Evolutionary conservation across 768 basidiomycete genomes (phyloP), one percentile per base, ranked within the genome.

Genomic region (Chalciporus sphaerocephalus): DNA sequence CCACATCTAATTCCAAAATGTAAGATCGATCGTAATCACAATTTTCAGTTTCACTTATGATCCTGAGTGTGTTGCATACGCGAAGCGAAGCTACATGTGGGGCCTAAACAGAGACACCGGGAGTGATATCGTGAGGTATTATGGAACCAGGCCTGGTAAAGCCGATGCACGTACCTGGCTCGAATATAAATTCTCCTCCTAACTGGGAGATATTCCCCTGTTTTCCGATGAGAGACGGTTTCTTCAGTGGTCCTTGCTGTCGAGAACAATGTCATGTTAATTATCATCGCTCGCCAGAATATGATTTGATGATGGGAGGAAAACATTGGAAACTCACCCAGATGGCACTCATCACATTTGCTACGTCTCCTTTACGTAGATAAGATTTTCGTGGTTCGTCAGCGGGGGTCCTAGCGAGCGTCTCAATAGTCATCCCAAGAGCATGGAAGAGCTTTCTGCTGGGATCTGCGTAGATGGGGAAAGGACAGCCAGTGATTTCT

Each of bases 1-100:
- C 77, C 20, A 71, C 53, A 53, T 80, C 78, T 80, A 32, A 15
- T 12, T 45, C 3, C 9, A 38, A 23, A 32, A 22, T 30, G n/a
- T 30, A 24, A 34, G 18, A 5, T 11, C 38, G 11, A 38, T 16
- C n/a, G 22, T 4, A 6, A 5, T 16, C 17, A 23, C 28, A 32
- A 27, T 42, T n/a, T n/a, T n/a, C n/a, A 12, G 2, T 40, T 12
- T 16, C n/a, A 60, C 62, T 47, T 42, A 72, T 70, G 81, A 59
- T 83, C 81, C 59, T 82, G 74, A 0, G 81, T 77, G 48, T 85
- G 73, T 47, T 72, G 68, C 83, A 85, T 83, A 6, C 79, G 67
- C 25, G 69, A 74, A 7, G 75, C 78, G 48, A 78, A 81, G 0
- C 64, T 57, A 52, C 80, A 83, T 20, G 68, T 65, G 5, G 41